Base-by-base conservation (phyloP, 257 asterid species). In the Voacanga thouarsii region DNA sequence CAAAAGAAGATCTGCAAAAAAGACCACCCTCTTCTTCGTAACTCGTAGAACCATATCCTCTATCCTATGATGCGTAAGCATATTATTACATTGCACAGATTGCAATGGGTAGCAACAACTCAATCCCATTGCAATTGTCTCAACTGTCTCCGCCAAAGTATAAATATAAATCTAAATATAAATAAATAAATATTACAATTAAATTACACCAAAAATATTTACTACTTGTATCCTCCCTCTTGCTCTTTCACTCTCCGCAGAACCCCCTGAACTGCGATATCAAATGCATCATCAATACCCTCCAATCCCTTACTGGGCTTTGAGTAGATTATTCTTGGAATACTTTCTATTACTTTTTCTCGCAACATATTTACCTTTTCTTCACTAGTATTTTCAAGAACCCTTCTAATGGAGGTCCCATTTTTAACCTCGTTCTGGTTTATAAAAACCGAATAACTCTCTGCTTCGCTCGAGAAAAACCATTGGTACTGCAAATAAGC, bases 261-360 rank as follows among this genome's bases (percentile, higher is more conserved):
- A 5, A 90, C 84, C 7, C 96, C 94, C 44, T 92, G 92, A 23
- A 92, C 76, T n/a, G 97, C 97, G 50, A 92, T 56, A 77, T 92
- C 98, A 86, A 94, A 94, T 39, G 97, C 98, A 82, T 94, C 98
- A 8, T 74, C 78, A 49, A 89, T 77, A 2, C 92, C 97, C 64
- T 87, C 89, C 82, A 90, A 80, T 0, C 96, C 95, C 9, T 75
- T 33, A 30, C 72, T 75, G 43, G 87, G 78, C 73, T 87, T 88
- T 21, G 90, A 88, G 75, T 94, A 94, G 2, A 94, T 80, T 43
- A 92, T 41, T 60, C 67, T 86, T 2, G 97, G 94, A 39, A 92
- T 87, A 59, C 75, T 78, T 75, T 89, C 88, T 57, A 92, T 83
- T 63, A 92, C 90, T 39, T 85, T 94, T 47, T 87, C 92, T 81